Evolutionary conservation across 352 stramenopile genomes (phyloP).

Genomic region (Globisporangium nunn): DNA sequence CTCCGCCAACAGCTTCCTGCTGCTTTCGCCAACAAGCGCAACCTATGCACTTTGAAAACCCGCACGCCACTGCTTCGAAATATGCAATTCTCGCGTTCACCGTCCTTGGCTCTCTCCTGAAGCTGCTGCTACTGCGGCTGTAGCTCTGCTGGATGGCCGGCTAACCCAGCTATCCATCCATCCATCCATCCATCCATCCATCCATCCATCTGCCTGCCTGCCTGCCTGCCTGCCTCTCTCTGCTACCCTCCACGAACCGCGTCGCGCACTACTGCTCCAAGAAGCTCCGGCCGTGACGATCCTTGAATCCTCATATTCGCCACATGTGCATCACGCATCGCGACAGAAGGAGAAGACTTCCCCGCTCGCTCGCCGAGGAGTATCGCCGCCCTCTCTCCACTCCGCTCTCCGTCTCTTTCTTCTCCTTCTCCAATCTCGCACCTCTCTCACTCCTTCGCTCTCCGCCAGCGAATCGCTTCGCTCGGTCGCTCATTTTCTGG

Average conservation of each 20-base stretch:
- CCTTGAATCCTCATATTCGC: conserved; percentile 10
- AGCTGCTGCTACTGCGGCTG: no score
- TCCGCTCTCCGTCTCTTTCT: not conserved
- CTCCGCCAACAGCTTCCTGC: no score
- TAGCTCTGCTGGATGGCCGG: no score
- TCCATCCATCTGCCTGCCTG: not conserved
- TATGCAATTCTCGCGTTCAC: conserved; percentile 10
- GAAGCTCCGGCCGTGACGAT: conserved; percentile 1
- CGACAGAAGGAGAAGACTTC: conserved; percentile 4
- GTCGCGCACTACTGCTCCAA: not conserved
- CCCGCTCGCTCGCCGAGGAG: not conserved
- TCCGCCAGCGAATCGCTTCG: no score
- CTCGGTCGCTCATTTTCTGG: no score
- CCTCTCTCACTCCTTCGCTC: no score
- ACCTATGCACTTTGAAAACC: conserved; percentile 4
- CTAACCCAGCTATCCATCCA: no score
- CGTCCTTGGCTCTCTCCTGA: not conserved
- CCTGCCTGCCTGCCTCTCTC: no score
- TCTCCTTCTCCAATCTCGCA: no score
- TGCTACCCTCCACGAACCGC: not conserved
- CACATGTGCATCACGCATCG: conserved; percentile 13
- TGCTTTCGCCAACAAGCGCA: not conserved
- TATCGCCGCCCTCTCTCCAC: not conserved
- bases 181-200: no score
- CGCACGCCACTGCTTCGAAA: conserved; percentile 8